Base-by-base conservation (phyloP, 345 rosid species). In the Cardamine resedifolia region DNA sequence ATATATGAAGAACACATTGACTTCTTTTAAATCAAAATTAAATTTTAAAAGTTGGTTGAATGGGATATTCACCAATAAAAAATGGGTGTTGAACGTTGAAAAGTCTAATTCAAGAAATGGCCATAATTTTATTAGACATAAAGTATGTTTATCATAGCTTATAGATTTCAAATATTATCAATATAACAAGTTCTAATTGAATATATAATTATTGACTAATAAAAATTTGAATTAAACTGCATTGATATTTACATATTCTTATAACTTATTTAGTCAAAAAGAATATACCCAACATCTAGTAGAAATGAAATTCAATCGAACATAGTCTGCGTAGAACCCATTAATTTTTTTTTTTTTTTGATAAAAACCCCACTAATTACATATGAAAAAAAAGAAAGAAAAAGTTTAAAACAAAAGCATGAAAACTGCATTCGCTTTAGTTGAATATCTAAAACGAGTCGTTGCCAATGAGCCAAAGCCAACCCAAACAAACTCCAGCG, bases 401-500 rank as follows among this genome's bases (percentile, higher is more conserved):
- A 18, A 14, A 12, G 14, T 1, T 15, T 44, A 5, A 18, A 31
- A 48, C 30, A 64, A 14, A 10, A 47, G 48, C 38, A 9, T 20
- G 15, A 55, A n/a, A 5, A 7, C 19, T 52, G 38, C 20, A 28
- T 18, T 41, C 6, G n/a, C 10, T 26, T 23, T 1, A 19, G 43
- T 14, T 21, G 15, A 11, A 41, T 6, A n/a, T 44, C 49, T 68
- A 86, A 55, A 84, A 92, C 38, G 87, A 80, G 28, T 66, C 65
- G 23, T 84, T 78, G 26, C 77, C 77, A 60, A 77, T 77, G 58
- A 77, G 80, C 80, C 80, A 77, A 12, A 77, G 77, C 73, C 80
- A 77, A 43, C 71, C 80, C 24, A 77, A 43, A 33, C 80, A 74
- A 48, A 69, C 79, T 2, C 81, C 81, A 45, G 20, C 48, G 48